phyloP scores from a whole-genome alignment of 2,329 filamentous ascomycete species.

The Colletotrichum limetticola region DNA sequence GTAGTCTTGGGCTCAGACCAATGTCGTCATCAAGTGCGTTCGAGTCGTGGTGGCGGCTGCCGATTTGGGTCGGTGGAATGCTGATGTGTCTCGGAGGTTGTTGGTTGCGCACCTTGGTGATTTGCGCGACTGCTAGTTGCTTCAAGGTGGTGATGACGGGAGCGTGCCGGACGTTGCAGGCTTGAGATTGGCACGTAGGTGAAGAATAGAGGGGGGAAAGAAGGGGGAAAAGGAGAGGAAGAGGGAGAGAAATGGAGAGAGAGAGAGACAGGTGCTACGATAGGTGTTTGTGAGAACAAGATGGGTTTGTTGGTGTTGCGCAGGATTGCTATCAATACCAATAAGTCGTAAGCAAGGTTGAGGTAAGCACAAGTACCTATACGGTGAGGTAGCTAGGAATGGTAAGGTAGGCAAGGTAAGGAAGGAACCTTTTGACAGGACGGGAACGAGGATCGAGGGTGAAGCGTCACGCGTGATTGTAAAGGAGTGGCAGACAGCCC shows the following conservation, averaged over 20 bases:
- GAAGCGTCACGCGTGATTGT: not conserved
- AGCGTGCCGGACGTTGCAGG: not conserved
- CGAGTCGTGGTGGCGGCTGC: slow-evolving; percentile 15
- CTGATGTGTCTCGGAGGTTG: slow-evolving; percentile 6
- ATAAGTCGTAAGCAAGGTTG: too few species aligned
- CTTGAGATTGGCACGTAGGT: not conserved
- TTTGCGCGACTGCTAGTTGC: not conserved
- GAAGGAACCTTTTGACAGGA: too few species aligned
- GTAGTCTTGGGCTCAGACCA: slow-evolving; percentile 23
- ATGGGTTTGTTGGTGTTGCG: not conserved
- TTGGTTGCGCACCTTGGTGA: not conserved
- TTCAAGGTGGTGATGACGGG: not conserved
- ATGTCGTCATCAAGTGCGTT: slow-evolving; percentile 27
- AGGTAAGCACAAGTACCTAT: too few species aligned
- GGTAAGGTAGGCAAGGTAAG: too few species aligned
- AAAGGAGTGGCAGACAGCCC: not conserved
- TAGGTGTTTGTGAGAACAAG: not conserved
- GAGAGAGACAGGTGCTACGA: not conserved
- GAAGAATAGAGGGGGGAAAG: not conserved
- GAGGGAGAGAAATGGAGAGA: not conserved
- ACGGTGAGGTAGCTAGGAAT: too few species aligned
- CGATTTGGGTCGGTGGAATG: slow-evolving; percentile 24
- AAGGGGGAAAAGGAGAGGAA: not conserved
- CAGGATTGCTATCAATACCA: not conserved
- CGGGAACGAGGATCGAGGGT: not conserved